These are phyloP conservation scores for Geranium incanum DNA, from an alignment of 441 rosid species.

Conservation along the genomic window DNA sequence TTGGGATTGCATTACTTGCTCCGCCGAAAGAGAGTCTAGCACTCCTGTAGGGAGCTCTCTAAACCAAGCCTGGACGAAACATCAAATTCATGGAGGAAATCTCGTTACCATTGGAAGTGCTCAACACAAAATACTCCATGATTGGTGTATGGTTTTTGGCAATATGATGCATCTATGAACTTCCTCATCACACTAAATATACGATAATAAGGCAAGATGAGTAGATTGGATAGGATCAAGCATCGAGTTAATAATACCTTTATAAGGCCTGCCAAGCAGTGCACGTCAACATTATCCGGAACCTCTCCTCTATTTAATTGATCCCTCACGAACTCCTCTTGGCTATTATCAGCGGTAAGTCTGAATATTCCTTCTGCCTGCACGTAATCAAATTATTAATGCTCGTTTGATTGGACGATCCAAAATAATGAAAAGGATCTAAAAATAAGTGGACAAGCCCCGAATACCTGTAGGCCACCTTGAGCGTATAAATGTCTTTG, in stretches of 20 bases:
- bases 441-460: neutral
- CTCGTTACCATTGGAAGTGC: neutral
- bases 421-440: slow-evolving; percentile 21
- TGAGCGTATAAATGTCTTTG: slow-evolving; percentile 64
- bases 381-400: neutral
- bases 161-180: neutral
- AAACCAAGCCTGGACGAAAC: slow-evolving; percentile 48
- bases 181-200: neutral
- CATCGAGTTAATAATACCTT: slow-evolving; percentile 29
- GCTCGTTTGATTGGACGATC: neutral
- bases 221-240: neutral
- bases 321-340: slow-evolving; percentile 42
- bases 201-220: neutral
- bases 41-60: slow-evolving; percentile 63
- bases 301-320: slow-evolving; percentile 49
- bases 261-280: slow-evolving; percentile 58
- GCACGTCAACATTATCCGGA: slow-evolving; percentile 51
- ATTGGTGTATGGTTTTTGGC: neutral
- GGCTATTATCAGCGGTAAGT: slow-evolving; percentile 55
- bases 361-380: slow-evolving; percentile 66
- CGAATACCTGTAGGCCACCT: slow-evolving; percentile 60
- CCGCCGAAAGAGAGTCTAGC: slow-evolving; percentile 52
- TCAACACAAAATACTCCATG: neutral
- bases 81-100: slow-evolving; percentile 7
- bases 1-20: slow-evolving; percentile 62